These are phyloP conservation scores for Secale cereale DNA, from an alignment of 176 grass and related monocot genomes.

Conservation along the genomic window DNA sequence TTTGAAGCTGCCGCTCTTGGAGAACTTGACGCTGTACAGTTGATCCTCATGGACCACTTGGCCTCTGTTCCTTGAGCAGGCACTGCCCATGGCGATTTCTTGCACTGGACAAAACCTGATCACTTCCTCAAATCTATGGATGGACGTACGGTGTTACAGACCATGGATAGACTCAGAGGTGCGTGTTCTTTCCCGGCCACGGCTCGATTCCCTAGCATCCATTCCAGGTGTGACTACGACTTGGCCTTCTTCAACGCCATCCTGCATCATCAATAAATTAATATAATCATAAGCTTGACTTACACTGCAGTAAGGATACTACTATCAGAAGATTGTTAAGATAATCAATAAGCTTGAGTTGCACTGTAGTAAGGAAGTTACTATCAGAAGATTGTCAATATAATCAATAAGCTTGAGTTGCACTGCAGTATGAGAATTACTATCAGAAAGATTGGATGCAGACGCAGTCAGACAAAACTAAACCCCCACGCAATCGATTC, in stretches of 20 bases:
- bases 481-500: neutral
- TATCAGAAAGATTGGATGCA: neutral
- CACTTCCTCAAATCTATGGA: neutral
- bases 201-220: neutral
- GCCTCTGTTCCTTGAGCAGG: constrained; percentile 85
- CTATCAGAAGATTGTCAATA: neutral
- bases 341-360: neutral
- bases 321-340: neutral
- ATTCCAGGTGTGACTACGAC: constrained; percentile 2
- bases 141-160: neutral
- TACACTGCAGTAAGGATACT: neutral
- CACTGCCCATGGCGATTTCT: constrained; percentile 58
- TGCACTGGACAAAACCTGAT: neutral
- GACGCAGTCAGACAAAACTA: neutral
- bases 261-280: constrained; percentile 22
- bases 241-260: constrained; percentile 4
- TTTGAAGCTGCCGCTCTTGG: constrained; percentile 85
- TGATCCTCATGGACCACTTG: constrained; percentile 50
- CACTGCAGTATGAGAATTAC: neutral
- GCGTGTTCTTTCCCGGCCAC: neutral
- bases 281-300: neutral
- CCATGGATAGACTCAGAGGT: neutral
- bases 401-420: neutral
- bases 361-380: neutral
- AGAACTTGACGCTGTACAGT: constrained; percentile 62